phyloP scores from a whole-genome alignment of 768 basidiomycete species.

The Hirschioporus abietinus region DNA sequence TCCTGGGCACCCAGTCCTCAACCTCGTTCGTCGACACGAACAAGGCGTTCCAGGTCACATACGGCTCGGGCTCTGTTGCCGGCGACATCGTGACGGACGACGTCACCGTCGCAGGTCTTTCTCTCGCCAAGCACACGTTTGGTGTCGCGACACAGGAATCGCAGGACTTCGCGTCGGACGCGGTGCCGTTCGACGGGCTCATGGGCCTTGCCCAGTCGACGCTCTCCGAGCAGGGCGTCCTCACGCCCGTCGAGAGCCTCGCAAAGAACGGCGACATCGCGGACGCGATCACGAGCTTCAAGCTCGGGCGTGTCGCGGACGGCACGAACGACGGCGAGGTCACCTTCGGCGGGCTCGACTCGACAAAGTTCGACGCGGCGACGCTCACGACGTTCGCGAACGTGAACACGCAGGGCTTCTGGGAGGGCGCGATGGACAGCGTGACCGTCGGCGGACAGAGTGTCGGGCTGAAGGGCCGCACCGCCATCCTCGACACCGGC shows the following conservation, averaged over 20 bases:
- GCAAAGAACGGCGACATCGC: conserved; percentile 50
- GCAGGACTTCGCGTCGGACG: conserved; percentile 48
- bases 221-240: conserved; percentile 58
- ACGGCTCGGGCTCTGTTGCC: conserved; percentile 64
- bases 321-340: conserved; percentile 66
- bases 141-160: conserved; percentile 61
- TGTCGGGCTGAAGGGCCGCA: conserved; percentile 50
- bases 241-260: conserved; percentile 71
- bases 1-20: conserved; percentile 58
- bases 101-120: conserved; percentile 57
- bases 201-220: conserved; percentile 72
- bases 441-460: conserved; percentile 54
- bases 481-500: conserved; percentile 65
- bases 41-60: conserved; percentile 53
- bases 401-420: conserved; percentile 67
- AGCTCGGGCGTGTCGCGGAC: conserved; percentile 71
- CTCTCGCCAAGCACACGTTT: conserved; percentile 54
- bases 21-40: conserved; percentile 53
- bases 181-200: conserved; percentile 60
- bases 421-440: conserved; percentile 65
- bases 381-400: conserved; percentile 59
- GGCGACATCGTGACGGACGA: conserved; percentile 63
- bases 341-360: conserved; percentile 75
- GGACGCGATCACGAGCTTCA: conserved; percentile 70
- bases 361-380: conserved; percentile 54